Evolutionary conservation across 108 stramenopile genomes (phyloP).

Genomic region (Skeletonema costatum): DNA sequence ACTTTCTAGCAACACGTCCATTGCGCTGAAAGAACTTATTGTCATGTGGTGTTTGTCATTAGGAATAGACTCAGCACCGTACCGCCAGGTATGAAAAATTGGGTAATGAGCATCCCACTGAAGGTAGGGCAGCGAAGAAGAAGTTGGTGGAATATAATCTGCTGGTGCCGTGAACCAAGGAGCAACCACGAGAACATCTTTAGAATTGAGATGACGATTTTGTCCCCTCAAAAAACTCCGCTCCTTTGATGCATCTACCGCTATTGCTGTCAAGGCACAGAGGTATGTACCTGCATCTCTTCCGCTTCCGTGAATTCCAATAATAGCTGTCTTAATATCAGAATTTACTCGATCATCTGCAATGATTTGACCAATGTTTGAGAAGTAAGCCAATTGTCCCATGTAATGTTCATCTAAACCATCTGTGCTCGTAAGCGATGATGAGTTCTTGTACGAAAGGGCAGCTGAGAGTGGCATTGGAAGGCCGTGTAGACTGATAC

Average conservation of each 20-base stretch:
- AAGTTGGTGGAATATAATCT: conserved; percentile 30
- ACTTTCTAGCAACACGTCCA: conserved; percentile 68
- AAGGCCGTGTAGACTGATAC: conserved; percentile 8
- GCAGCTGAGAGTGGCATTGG: background rate
- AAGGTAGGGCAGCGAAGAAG: conserved; percentile 37
- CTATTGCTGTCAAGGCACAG: conserved; percentile 56
- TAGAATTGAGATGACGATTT: background rate
- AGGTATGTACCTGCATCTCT: conserved; percentile 75
- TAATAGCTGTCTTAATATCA: conserved; percentile 34
- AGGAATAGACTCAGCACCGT: conserved; percentile 69
- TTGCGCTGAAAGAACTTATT: conserved; percentile 70
- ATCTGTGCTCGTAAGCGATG: background rate
- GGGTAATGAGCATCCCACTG: conserved; percentile 63
- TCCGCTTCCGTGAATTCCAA: conserved; percentile 76
- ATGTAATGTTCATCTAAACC: background rate
- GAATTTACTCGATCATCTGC: background rate
- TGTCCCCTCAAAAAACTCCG: background rate
- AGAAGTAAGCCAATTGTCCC: conserved; percentile 57
- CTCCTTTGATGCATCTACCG: conserved; percentile 15
- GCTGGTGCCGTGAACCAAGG: conserved; percentile 70
- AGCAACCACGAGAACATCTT: conserved; percentile 55
- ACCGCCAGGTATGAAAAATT: conserved; percentile 73
- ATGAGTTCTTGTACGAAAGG: background rate
- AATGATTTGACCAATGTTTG: conserved; percentile 34
- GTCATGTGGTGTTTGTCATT: background rate